Evolutionary conservation across 2,329 filamentous ascomycete genomes (phyloP).

Genomic region (Xylariaceae sp.): DNA sequence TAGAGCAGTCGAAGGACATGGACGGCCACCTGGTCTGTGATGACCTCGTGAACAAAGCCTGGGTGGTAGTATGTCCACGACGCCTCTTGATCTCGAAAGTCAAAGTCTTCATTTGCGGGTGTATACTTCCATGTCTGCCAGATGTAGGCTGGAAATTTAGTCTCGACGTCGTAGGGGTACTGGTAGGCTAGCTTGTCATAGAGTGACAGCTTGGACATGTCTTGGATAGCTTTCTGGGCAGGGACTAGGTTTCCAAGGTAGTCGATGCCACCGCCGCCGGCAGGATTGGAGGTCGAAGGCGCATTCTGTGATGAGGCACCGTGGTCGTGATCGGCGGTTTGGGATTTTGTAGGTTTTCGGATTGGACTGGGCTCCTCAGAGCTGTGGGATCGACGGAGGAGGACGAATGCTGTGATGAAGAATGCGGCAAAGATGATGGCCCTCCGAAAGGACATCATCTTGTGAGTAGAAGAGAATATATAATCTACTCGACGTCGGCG

Average conservation of each 20-base stretch:
- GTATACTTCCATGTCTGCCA: conserved; percentile 99
- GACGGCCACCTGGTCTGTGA: conserved; percentile 86
- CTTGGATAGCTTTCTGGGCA: conserved; percentile 68
- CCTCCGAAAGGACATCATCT: conserved; percentile 44
- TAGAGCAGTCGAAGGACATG: conserved; percentile 87
- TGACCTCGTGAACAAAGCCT: conserved; percentile 92
- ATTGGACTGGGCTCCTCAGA: conserved; percentile 35
- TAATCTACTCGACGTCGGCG: neutral
- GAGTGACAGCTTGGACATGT: conserved; percentile 74
- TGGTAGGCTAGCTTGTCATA: conserved; percentile 87
- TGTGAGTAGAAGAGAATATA: conserved; percentile 21
- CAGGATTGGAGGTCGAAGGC: conserved; percentile 30
- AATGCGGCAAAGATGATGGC: conserved; percentile 42
- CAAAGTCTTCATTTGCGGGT: conserved; percentile 77
- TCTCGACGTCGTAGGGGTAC: conserved; percentile 87
- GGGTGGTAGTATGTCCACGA: conserved; percentile 90
- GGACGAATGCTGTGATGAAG: conserved; percentile 42
- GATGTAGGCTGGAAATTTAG: conserved; percentile 94
- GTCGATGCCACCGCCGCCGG: conserved; percentile 13
- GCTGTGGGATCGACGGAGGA: conserved; percentile 42
- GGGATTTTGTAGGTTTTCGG: conserved; percentile 36
- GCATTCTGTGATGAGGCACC: conserved; percentile 27
- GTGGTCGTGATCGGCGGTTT: conserved; percentile 23
- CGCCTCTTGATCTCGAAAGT: conserved; percentile 82
- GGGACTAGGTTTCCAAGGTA: conserved; percentile 43